Conservation (phyloP, 2,329 filamentous ascomycete species). For the Trichothecium sympodiale region DNA sequence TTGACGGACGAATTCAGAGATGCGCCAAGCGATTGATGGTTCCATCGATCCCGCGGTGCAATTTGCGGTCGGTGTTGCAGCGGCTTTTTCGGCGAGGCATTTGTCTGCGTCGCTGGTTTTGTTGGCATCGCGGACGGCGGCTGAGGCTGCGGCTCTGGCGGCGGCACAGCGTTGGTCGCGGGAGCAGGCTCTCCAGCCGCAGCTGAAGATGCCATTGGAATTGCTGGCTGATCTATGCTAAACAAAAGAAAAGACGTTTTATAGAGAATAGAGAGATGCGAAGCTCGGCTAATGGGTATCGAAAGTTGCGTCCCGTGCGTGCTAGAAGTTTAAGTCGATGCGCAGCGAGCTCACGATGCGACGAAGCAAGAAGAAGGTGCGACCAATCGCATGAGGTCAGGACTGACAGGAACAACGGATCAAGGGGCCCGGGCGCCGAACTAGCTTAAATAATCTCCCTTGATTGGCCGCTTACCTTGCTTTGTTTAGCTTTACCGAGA, state of each 20-base stretch:
- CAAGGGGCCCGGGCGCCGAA: constrained; percentile 4
- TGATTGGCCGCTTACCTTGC: no score
- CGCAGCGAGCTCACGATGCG: constrained; percentile 1
- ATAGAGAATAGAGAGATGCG: no score
- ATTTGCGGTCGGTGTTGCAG: constrained; percentile 14
- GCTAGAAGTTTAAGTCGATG: constrained; percentile 1
- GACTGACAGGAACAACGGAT: constrained; percentile 2
- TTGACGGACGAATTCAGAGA: constrained; percentile 55
- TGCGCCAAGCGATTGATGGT: constrained; percentile 55
- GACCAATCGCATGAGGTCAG: constrained; percentile 9
- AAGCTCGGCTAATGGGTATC: no score
- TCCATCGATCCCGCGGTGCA: constrained; percentile 39
- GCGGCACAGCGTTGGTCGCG: background rate
- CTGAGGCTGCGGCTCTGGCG: constrained; percentile 3
- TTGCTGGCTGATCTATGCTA: background rate
- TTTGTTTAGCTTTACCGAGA: no score
- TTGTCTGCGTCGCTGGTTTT: constrained; percentile 9
- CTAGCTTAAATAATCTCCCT: no score
- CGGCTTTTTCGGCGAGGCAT: constrained; percentile 10
- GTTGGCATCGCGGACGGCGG: constrained; percentile 1
- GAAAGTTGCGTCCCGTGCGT: no score
- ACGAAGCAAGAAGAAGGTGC: constrained; percentile 2
- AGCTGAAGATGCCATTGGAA: background rate
- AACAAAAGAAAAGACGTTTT: background rate
- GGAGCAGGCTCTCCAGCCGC: background rate